Evolutionary conservation across 1,284 basidiomycete species (phyloP).

Genomic region (Microbotryum scabiosae): DNA sequence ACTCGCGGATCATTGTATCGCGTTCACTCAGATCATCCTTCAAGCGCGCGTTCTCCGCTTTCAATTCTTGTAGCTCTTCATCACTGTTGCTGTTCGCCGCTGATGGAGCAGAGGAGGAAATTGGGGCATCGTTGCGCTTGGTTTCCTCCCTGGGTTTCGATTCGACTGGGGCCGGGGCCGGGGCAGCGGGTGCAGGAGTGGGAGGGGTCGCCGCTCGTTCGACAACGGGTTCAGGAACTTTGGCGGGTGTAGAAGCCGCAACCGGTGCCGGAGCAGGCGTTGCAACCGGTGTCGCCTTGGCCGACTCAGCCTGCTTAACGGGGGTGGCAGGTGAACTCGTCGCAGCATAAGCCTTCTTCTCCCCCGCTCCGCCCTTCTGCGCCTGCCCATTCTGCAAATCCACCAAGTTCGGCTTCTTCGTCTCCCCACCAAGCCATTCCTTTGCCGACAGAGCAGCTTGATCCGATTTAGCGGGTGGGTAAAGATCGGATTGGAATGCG

Average conservation of each 20-base stretch:
- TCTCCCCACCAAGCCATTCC: constrained; percentile 81
- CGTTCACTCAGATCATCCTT: constrained; percentile 61
- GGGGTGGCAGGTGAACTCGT: constrained; percentile 8
- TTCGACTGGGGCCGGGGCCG: constrained; percentile 35
- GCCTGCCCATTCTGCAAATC: constrained; percentile 42
- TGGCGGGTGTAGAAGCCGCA: constrained; percentile 29
- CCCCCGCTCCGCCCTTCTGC: constrained; percentile 9
- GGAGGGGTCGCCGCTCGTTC: constrained; percentile 16
- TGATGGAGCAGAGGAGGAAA: constrained; percentile 37
- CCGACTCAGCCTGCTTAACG: constrained; percentile 12
- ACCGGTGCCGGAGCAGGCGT: constrained; percentile 17
- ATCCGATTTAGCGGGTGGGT: constrained; percentile 74
- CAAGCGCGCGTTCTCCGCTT: constrained; percentile 56
- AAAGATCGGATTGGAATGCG: constrained; percentile 87
- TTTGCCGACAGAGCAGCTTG: constrained; percentile 70
- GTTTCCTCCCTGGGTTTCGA: constrained; percentile 33
- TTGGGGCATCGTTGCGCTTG: constrained; percentile 34
- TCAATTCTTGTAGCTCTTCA: constrained; percentile 36
- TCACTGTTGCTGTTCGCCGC: constrained; percentile 23
- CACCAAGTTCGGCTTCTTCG: constrained; percentile 56
- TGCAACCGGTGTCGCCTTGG: not conserved
- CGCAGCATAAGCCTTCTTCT: not conserved
- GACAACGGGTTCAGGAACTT: constrained; percentile 35
- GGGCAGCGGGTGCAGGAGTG: constrained; percentile 11
- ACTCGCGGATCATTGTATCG: constrained; percentile 63